A percentile compares a stretch with the other conserved stretches of the same genome.
Evolutionary conservation across 768 basidiomycete species (phyloP).

Genomic region (Erythrobasidium yunnanense): DNA sequence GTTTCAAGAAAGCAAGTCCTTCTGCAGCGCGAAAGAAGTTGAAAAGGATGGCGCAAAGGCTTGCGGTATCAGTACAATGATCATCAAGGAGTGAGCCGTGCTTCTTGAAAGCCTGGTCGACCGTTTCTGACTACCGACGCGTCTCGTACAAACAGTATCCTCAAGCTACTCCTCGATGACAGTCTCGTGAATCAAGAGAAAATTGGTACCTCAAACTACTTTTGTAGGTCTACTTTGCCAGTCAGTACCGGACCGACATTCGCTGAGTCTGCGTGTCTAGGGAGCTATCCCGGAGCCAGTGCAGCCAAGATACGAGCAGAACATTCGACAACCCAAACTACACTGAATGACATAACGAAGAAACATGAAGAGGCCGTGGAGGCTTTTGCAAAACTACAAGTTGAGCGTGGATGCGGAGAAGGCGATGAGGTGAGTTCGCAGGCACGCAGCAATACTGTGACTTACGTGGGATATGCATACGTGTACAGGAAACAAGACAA

Average conservation of each 20-base stretch:
- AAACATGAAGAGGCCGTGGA: not conserved
- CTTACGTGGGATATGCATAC: not conserved
- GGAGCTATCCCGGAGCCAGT: slow-evolving; percentile 22
- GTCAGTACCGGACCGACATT: not conserved
- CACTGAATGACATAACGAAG: not conserved
- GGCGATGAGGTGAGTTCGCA: no score
- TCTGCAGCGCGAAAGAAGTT: slow-evolving; percentile 14
- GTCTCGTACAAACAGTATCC: not conserved
- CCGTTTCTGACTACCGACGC: not conserved
- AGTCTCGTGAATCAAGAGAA: slow-evolving; percentile 1
- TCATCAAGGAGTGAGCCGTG: slow-evolving; percentile 23
- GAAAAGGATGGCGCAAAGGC: slow-evolving; percentile 19
- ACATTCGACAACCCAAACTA: not conserved
- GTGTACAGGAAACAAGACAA: not conserved
- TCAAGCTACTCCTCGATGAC: not conserved
- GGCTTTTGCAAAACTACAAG: not conserved
- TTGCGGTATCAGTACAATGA: slow-evolving; percentile 14
- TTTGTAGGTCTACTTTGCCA: not conserved
- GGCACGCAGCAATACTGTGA: not conserved
- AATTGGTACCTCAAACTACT: slow-evolving; percentile 25
- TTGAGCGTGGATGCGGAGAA: not conserved
- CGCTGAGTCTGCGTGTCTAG: not conserved
- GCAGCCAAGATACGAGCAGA: slow-evolving; percentile 7
- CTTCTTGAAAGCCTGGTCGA: not conserved
- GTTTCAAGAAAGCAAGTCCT: slow-evolving; percentile 17